phyloP scores from a whole-genome alignment of 2,329 filamentous ascomycete genomes.

The Pezicula rhizophila region DNA sequence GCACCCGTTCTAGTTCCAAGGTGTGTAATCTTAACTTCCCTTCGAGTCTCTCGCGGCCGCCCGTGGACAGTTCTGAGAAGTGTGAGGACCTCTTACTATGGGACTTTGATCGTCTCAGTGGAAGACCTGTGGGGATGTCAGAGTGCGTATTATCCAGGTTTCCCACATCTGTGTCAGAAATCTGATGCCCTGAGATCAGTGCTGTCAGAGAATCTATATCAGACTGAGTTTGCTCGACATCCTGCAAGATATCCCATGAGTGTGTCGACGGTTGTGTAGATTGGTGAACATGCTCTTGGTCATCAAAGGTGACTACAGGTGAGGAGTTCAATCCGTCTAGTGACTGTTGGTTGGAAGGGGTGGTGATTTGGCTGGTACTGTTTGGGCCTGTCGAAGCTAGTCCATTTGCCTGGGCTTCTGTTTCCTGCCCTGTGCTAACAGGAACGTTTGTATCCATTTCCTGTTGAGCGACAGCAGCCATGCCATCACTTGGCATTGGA shows the following conservation, averaged over 20 bases:
- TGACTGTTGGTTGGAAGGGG: too few species aligned
- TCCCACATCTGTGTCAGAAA: constrained; percentile 4
- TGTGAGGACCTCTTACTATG: constrained; percentile 18
- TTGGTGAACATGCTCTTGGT: constrained; percentile 7
- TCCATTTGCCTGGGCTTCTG: neutral
- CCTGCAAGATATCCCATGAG: constrained; percentile 1
- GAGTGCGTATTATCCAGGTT: constrained; percentile 3
- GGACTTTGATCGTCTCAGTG: constrained; percentile 19
- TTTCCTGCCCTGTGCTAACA: neutral
- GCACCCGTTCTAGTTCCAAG: constrained; percentile 69
- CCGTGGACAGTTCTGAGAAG: constrained; percentile 17
- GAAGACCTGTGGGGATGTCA: constrained; percentile 10
- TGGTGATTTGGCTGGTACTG: too few species aligned
- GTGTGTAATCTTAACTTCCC: constrained; percentile 61
- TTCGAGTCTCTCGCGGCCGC: constrained; percentile 37
- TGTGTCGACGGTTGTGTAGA: neutral
- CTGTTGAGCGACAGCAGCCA: neutral
- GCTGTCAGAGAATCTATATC: constrained; percentile 22
- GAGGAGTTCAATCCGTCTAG: neutral
- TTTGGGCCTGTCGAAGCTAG: too few species aligned
- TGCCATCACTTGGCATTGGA: constrained; percentile 7
- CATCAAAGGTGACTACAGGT: constrained; percentile 8
- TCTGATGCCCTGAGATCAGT: constrained; percentile 20
- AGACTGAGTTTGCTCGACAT: constrained; percentile 14
- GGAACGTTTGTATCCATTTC: neutral